phyloP scores from a whole-genome alignment of 768 basidiomycete genomes.

The Boletus vinaceobasis region DNA sequence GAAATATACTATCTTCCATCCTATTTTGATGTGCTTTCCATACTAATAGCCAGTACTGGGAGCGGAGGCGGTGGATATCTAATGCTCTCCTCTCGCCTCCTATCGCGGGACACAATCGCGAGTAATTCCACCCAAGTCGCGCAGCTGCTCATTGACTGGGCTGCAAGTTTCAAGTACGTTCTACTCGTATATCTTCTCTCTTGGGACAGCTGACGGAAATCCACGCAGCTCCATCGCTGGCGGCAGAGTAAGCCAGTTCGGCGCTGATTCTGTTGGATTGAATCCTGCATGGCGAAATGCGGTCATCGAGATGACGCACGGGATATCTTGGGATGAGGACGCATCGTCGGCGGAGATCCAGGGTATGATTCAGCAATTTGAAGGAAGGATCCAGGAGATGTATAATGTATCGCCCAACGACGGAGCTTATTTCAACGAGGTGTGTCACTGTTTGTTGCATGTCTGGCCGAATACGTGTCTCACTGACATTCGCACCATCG shows the following conservation, averaged over 20 bases:
- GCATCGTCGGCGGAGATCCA: slow-evolving; percentile 11
- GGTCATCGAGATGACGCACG: slow-evolving; percentile 11
- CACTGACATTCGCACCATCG: background rate
- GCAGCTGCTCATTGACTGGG: too few species aligned
- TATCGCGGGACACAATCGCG: too few species aligned
- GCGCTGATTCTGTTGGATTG: slow-evolving; percentile 39
- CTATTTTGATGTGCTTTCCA: too few species aligned
- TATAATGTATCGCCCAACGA: slow-evolving; percentile 29
- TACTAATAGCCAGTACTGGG: too few species aligned
- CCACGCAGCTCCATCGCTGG: slow-evolving; percentile 41
- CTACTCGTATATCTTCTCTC: too few species aligned
- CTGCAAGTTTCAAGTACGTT: slow-evolving; percentile 3
- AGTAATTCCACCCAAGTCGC: too few species aligned
- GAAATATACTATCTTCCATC: too few species aligned
- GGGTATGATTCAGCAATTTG: slow-evolving; percentile 6
- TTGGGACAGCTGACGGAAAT: slow-evolving; percentile 4
- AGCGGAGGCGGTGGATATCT: too few species aligned
- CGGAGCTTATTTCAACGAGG: slow-evolving; percentile 51
- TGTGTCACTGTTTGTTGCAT: slow-evolving; percentile 8
- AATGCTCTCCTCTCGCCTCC: too few species aligned
- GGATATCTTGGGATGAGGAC: slow-evolving; percentile 20
- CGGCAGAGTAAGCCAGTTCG: slow-evolving; percentile 37
- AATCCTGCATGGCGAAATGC: slow-evolving; percentile 50
- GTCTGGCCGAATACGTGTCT: background rate
- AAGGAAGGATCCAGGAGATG: slow-evolving; percentile 7